Base-by-base conservation (phyloP, 352 stramenopile genomes). In the Phytophthora palmivora region DNA sequence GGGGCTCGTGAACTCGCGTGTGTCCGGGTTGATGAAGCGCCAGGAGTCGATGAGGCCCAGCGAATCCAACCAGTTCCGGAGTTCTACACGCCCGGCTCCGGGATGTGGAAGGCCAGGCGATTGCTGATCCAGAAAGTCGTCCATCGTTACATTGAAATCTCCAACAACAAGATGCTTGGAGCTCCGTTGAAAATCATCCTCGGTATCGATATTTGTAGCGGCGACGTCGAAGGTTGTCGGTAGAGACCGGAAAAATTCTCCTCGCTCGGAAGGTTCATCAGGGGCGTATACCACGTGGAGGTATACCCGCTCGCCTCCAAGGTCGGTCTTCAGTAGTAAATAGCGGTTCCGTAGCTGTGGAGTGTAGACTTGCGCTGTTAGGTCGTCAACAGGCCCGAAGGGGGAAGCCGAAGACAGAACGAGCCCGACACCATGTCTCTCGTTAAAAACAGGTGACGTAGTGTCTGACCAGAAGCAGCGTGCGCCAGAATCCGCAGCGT, bases 391-490 rank as follows among this genome's bases (percentile, higher is more conserved):
- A n/a, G n/a, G n/a, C n/a, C n/a, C n/a, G n/a, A n/a, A n/a, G n/a
- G n/a, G n/a, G n/a, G n/a, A n/a, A n/a, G n/a, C n/a, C n/a, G n/a
- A n/a, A n/a, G n/a, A n/a, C 1, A 60, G 39, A 3, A 61, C 43
- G 2, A 70, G 42, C 4, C 36, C 48, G 16, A 62, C 48, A 19
- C 48, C 47, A 26, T 62, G 54, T 36, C 44, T 7, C 16, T 43
- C 53, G 6, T 59, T 60, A 9, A 64, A 64, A 28, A 57, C 41
- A 4, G 39, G 41, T 0, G 46, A 64, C 21, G 53, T 57, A 18
- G 52, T 42, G 19, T 67, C 12, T 0, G 49, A 63, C 47, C 62
- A 71, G 21, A 67, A 71, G 26, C 43, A 61, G 5, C 42, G 49
- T 3, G 55, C 56, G 0, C 54, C 48, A 14, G 63, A 71, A 10